Conservation (phyloP, 2,329 filamentous ascomycete genomes). For the Colletotrichum sp. region DNA sequence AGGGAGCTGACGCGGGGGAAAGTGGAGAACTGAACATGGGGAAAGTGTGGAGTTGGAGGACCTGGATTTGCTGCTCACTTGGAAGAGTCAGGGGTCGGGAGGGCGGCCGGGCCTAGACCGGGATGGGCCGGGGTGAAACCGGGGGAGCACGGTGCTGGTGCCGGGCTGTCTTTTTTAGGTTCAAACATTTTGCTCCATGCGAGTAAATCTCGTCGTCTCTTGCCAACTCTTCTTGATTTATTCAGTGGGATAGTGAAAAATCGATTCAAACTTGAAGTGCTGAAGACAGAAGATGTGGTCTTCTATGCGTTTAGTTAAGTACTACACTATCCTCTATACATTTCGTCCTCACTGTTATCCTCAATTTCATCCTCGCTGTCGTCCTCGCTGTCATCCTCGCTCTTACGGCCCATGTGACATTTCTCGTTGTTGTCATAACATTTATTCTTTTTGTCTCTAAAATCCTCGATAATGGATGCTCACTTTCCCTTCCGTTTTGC, state of each 20-base stretch:
- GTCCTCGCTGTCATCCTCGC: too few relatives aligned
- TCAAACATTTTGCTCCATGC: accelerated
- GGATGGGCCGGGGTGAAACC: background rate
- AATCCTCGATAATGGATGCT: too few relatives aligned
- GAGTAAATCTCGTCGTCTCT: background rate
- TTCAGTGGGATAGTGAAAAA: too few relatives aligned
- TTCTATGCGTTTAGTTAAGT: background rate
- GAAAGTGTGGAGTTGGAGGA: background rate
- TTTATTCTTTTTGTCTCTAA: background rate
- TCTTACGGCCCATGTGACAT: background rate
- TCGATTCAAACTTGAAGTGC: accelerated
- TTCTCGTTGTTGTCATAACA: background rate
- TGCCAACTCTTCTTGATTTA: background rate
- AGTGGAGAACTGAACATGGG: background rate
- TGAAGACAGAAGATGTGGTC: background rate
- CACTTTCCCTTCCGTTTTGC: too few relatives aligned
- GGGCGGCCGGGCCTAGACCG: background rate
- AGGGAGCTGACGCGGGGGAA: background rate
- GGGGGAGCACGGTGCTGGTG: background rate
- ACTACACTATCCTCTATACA: background rate
- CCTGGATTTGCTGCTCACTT: background rate
- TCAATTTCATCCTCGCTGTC: too few relatives aligned
- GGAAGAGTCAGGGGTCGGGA: background rate
- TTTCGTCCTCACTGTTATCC: background rate
- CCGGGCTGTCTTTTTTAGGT: background rate